Conservation (phyloP, 805 yeast species). For the Zygotorulaspora sp. region DNA sequence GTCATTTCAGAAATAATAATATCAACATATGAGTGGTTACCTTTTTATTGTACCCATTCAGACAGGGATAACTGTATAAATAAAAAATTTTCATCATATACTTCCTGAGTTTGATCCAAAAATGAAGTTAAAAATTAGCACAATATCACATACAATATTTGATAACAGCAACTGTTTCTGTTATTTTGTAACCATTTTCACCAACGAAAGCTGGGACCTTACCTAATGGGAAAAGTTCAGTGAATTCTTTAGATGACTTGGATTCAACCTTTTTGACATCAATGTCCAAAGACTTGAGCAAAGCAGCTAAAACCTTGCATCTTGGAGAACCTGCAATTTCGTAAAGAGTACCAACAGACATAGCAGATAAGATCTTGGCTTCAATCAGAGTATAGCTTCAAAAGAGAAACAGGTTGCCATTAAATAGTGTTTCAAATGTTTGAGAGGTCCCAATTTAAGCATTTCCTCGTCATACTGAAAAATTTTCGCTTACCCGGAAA, state of each 20-base stretch:
- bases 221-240: constrained; percentile 55
- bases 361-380: constrained; percentile 19
- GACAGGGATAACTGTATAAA: constrained; percentile 39
- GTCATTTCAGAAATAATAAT: constrained; percentile 27
- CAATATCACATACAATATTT: constrained; percentile 46
- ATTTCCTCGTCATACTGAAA: background rate
- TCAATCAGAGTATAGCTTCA: background rate
- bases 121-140: too few species aligned
- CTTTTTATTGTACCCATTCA: constrained; percentile 33
- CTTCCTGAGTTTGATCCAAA: too few species aligned
- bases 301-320: constrained; percentile 36
- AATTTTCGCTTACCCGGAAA: constrained; percentile 4
- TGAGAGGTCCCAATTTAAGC: background rate
- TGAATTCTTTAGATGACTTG: constrained; percentile 34
- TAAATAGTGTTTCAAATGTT: background rate
- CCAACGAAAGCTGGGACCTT: constrained; percentile 68
- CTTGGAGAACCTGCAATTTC: constrained; percentile 30
- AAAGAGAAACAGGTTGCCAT: too few species aligned
- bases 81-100: constrained; percentile 34
- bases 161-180: constrained; percentile 61
- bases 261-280: constrained; percentile 51
- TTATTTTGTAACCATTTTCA: constrained; percentile 67
- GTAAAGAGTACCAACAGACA: constrained; percentile 71
- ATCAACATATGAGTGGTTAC: constrained; percentile 34
- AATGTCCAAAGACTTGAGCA: constrained; percentile 55